Evolutionary conservation across 257 asterid genomes (phyloP), one percentile per base, ranked within the genome.

Genomic region (Echites panduratus): DNA sequence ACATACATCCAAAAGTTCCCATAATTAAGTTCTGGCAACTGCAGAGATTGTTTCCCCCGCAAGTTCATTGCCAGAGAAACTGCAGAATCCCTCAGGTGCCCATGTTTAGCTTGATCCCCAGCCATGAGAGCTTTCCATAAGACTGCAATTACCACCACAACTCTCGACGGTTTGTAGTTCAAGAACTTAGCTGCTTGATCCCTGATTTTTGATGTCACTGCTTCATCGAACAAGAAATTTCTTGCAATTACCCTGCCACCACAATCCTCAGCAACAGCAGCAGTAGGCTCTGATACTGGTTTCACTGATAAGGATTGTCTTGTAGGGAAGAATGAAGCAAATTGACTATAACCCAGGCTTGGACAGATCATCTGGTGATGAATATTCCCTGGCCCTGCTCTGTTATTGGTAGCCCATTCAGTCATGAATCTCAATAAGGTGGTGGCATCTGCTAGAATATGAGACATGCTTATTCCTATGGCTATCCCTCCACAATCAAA

Each of bases 41-140:
- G 12, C 10, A 67, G 43, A 45, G 44, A 22, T 59, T 71, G 12
- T 20, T 73, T 80, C 9, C 62, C 78, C 35, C 81, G 41, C 70
- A 80, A 54, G 68, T 76, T 63, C 63, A 76, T 53, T 13, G 73
- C 9, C 48, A 72, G 0, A 0, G 10, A 2, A 4, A 80, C 0
- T 9, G 6, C 9, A 0, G 84, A 80, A 6, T 76, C 58, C 9
- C 78, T 35, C 10, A 67, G 17, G 35, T 44, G 10, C 17, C 76
- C 73, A 58, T 32, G 68, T 56, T 72, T 72, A 19, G 80, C 44
- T 0, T 32, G 45, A 12, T 66, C 27, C 7, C 45, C 68, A 0
- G 44, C 40, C 2, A 53, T 12, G 35, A 80, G 44, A 72, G 79
- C 80, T 73, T 73, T 76, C 78, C 83, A 80, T 9, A 76, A 17